Evolutionary conservation across 176 grass and related monocot genomes (phyloP), one percentile per base, ranked within the genome.

Genomic region (Tuctoria greenei): DNA sequence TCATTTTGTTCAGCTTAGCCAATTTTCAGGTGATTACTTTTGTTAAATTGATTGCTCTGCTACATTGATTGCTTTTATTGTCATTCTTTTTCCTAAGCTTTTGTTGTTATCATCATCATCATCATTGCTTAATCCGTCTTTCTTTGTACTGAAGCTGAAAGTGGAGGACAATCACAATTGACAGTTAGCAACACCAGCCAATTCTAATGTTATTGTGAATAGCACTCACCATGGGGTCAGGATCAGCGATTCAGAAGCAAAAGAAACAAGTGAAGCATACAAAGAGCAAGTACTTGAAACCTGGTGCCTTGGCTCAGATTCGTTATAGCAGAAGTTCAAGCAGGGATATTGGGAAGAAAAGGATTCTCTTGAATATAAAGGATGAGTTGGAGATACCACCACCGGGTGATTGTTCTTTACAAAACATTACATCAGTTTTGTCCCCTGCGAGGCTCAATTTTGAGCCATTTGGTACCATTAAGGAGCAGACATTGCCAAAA

Each of bases 331-430:
- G 91, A 79, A 91, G 83, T 62, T 78, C 86, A 64, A 87, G 82
- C 86, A 91, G 87, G 64, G 88, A 91, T 71, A 87, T 92, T 7
- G 84, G 86, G 38, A 93, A 92, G 81, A 92, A 93, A 84, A 84
- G 81, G 56, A 83, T 93, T 84, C 76, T 91, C 36, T 88, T 93
- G 47, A 88, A 93, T 67, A 77, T 26, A 5, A 87, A 86, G 82
- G 84, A 76, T 88, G 87, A 90, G 35, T 43, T 68, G 77, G 71
- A 75, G 71, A 69, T 75, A 59, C 62, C 40, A 15, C 77, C 61
- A 13, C 73, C 55, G 10, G 50, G 39, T 10, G 61, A 61, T 34
- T 60, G 14, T 67, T 13, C 28, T 18, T 73, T 73, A n/a, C 77
- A 40, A 71, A 71, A 25, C 54, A 74, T 13, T n/a, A 44, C 70